Conservation (phyloP, 2,329 filamentous ascomycete species). For the Incumbomyces lentus region DNA sequence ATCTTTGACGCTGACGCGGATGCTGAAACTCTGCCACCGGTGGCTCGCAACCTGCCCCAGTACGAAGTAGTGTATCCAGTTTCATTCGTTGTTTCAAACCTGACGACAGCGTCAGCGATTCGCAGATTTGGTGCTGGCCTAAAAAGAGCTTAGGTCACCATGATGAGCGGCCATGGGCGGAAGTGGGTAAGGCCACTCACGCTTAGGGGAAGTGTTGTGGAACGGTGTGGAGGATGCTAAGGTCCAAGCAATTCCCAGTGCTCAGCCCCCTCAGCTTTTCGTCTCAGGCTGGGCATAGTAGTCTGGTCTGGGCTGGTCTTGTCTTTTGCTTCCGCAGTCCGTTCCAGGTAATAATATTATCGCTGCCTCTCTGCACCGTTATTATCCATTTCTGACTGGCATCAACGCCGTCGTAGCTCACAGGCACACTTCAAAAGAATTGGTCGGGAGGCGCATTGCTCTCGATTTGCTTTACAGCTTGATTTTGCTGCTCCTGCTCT, state of each 20-base stretch:
- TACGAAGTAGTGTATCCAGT: too few species aligned
- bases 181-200: neutral
- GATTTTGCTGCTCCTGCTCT: neutral
- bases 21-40: too few species aligned
- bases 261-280: slow-evolving; percentile 7
- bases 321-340: neutral
- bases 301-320: neutral
- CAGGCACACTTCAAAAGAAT: neutral
- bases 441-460: slow-evolving; percentile 1
- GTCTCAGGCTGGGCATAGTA: neutral
- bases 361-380: neutral
- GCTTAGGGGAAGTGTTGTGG: neutral
- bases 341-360: neutral
- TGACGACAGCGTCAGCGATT: neutral
- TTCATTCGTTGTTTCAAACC: too few species aligned
- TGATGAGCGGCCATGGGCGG: neutral
- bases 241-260: slow-evolving; percentile 5
- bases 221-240: slow-evolving; percentile 4
- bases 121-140: neutral
- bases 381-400: neutral
- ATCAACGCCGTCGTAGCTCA: slow-evolving; percentile 4
- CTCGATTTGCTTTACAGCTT: neutral
- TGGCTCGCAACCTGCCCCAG: too few species aligned
- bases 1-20: too few species aligned
- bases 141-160: neutral